These are phyloP conservation scores for Pleurotus eryngii DNA, from an alignment of 768 basidiomycete genomes.

Conservation along the genomic window DNA sequence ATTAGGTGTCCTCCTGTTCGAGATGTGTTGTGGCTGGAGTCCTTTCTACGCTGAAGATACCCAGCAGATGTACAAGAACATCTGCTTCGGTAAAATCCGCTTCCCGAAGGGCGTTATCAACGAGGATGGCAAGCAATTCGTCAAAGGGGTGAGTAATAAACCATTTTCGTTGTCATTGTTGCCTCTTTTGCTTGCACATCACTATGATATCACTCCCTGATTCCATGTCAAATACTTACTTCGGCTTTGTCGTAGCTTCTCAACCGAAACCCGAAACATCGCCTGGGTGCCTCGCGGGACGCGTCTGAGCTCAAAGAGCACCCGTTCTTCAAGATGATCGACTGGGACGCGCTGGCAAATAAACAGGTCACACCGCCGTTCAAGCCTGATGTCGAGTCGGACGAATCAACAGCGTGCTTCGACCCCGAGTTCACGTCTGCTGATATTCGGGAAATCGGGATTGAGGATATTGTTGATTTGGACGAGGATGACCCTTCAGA, in stretches of 20 bases:
- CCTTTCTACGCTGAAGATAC: constrained; percentile 99
- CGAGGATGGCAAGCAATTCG: constrained; percentile 98
- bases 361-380: constrained; percentile 96
- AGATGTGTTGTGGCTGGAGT: constrained; percentile 99
- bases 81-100: constrained; percentile 97
- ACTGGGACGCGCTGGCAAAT: constrained; percentile 83
- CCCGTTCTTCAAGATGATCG: constrained; percentile 87
- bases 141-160: constrained; percentile 80
- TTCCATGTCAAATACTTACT: neutral
- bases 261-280: constrained; percentile 97
- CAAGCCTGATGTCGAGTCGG: constrained; percentile 96
- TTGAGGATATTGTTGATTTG: constrained; percentile 44
- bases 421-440: constrained; percentile 96
- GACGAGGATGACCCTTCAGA: constrained; percentile 69
- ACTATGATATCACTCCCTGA: neutral
- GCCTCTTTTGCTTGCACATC: neutral
- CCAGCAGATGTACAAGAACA: constrained; percentile 99
- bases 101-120: constrained; percentile 97
- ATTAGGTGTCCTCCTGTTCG: constrained; percentile 91
- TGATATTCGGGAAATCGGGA: constrained; percentile 74
- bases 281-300: constrained; percentile 87
- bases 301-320: constrained; percentile 95
- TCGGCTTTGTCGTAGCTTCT: constrained; percentile 60
- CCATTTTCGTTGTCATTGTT: constrained; percentile 9
- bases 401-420: constrained; percentile 97